Evolutionary conservation across 768 basidiomycete species (phyloP).

Genomic region (Suillus subluteus): DNA sequence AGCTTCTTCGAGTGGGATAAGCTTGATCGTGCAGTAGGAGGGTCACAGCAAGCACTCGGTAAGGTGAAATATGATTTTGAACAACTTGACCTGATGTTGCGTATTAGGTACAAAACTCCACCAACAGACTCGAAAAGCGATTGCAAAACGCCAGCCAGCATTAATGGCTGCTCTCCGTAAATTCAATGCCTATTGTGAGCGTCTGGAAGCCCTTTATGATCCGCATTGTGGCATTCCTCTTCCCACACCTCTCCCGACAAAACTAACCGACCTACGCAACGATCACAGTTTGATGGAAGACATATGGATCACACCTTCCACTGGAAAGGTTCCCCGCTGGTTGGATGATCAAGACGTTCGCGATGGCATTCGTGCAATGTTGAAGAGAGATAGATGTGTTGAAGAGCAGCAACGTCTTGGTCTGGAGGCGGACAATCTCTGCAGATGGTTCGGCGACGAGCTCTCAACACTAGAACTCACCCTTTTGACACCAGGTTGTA

Average conservation of each 20-base stretch:
- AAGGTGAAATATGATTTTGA: constrained; percentile 24
- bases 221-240: constrained; percentile 31
- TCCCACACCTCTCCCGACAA: constrained; percentile 33
- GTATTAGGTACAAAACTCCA: constrained; percentile 21
- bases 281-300: constrained; percentile 35
- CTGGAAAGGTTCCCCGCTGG: constrained; percentile 18
- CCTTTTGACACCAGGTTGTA: constrained; percentile 13
- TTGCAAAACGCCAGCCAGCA: not conserved
- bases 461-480: constrained; percentile 2
- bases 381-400: constrained; percentile 11
- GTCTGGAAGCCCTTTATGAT: not conserved
- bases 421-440: not conserved
- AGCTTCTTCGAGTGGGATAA: constrained; percentile 41
- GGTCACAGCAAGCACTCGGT: constrained; percentile 37
- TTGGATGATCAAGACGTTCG: constrained; percentile 12
- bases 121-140: constrained; percentile 24
- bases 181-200: constrained; percentile 1
- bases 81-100: not conserved
- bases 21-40: constrained; percentile 38
- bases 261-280: constrained; percentile 18
- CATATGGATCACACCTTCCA: constrained; percentile 34
- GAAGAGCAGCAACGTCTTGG: not conserved
- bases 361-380: constrained; percentile 14
- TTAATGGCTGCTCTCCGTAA: not conserved
- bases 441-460: not conserved